phyloP scores from a whole-genome alignment of 106 monocot species.

The Dactylorhiza incarnata region DNA sequence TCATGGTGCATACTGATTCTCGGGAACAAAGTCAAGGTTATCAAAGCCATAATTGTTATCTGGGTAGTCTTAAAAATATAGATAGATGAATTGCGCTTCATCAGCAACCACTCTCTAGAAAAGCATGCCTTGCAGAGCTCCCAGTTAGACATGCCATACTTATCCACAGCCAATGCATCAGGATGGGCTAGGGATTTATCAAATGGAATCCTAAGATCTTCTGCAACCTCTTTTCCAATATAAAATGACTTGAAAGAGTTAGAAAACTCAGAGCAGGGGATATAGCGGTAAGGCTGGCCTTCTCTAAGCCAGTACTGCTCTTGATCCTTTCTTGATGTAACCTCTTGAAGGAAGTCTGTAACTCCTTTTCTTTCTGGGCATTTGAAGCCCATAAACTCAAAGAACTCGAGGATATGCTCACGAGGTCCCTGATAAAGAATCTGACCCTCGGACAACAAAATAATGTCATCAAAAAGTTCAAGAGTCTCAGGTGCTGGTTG shows the following conservation, averaged over 20 bases:
- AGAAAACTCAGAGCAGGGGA: constrained; percentile 2
- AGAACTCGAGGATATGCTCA: constrained; percentile 10
- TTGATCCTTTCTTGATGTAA: constrained; percentile 30
- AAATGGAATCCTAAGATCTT: constrained; percentile 11
- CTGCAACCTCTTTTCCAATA: constrained; percentile 8
- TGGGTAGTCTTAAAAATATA: constrained; percentile 13
- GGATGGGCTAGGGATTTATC: constrained; percentile 11
- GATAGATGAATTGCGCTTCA: constrained; percentile 15
- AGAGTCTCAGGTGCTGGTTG: no score
- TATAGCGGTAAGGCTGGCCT: constrained; percentile 9
- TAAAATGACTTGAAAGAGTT: constrained; percentile 12
- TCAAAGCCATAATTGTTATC: constrained; percentile 10
- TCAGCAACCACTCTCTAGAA: constrained; percentile 16
- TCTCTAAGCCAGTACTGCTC: constrained; percentile 18
- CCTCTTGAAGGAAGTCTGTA: constrained; percentile 26
- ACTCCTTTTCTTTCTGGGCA: constrained; percentile 23
- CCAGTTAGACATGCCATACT: constrained; percentile 16
- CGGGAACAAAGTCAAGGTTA: constrained; percentile 16
- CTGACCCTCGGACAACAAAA: no score
- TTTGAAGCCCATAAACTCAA: constrained; percentile 20
- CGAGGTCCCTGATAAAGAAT: constrained; percentile 5
- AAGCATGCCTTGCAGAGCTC: constrained; percentile 21
- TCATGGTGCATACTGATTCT: constrained; percentile 11
- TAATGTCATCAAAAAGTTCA: no score
- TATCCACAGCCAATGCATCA: constrained; percentile 7